A percentile compares a stretch with the other conserved stretches of the same genome.
Conservation (phyloP, 129 eudicot species). For the Rutidosis leptorrhynchoides region DNA sequence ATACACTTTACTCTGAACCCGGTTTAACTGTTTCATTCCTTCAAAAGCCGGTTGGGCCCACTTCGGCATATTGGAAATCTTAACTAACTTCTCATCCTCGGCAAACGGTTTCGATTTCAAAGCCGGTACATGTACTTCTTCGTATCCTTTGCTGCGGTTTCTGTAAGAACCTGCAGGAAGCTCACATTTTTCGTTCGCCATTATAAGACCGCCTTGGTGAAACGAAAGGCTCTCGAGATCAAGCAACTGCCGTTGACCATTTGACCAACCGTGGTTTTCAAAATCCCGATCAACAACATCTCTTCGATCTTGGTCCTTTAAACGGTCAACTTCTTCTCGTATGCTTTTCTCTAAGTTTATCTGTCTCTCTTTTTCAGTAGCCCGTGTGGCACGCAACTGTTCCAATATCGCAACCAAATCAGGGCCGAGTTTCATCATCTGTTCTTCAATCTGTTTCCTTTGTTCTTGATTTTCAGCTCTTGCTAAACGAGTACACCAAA, state of each 20-base stretch:
- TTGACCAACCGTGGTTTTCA: conserved; percentile 70
- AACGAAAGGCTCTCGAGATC: conserved; percentile 77
- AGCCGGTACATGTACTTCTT: conserved; percentile 90
- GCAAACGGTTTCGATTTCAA: conserved; percentile 66
- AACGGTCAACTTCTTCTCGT: conserved; percentile 84
- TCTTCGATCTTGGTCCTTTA: conserved; percentile 53
- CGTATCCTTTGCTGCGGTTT: conserved; percentile 70
- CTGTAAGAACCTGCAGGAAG: conserved; percentile 73
- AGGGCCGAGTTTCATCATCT: conserved; percentile 61
- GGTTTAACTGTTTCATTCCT: conserved; percentile 77
- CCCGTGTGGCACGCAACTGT: conserved; percentile 85
- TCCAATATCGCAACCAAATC: conserved; percentile 73
- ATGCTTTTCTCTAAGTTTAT: conserved; percentile 86
- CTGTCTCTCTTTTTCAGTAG: conserved; percentile 90
- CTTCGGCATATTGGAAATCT: conserved; percentile 69
- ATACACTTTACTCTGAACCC: conserved; percentile 91
- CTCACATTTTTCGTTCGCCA: conserved; percentile 74
- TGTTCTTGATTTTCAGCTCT: conserved; percentile 88
- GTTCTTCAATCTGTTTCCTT: conserved; percentile 75
- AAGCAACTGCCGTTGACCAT: conserved; percentile 76
- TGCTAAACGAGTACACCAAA: conserved; percentile 94
- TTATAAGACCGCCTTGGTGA: conserved; percentile 78
- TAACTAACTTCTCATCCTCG: conserved; percentile 59
- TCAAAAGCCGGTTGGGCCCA: conserved; percentile 93
- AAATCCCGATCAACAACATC: conserved; percentile 57